These are phyloP conservation scores for Podospora fimiseda DNA, from an alignment of 495 filamentous ascomycete species.

Conservation along the genomic window DNA sequence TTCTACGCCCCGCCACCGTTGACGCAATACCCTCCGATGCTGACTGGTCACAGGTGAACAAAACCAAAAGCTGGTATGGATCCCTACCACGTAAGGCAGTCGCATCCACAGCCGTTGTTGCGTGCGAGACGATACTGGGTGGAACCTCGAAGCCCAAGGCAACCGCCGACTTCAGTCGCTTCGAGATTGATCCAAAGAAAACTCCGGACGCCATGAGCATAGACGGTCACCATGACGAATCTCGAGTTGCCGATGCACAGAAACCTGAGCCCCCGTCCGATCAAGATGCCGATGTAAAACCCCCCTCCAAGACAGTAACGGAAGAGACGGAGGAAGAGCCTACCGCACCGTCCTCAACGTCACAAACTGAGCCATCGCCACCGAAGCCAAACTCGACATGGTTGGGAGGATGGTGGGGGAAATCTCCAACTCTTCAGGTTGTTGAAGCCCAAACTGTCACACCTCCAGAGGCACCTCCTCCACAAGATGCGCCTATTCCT, in stretches of 20 bases:
- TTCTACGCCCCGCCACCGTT: neutral
- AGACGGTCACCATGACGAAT: neutral
- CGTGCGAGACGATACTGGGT: constrained; percentile 68
- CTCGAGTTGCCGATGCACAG: neutral
- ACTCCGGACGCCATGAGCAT: constrained; percentile 14
- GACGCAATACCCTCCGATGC: neutral
- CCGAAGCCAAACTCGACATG: constrained; percentile 41
- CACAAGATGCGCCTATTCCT: neutral
- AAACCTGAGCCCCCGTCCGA: constrained; percentile 8
- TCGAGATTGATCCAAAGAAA: constrained; percentile 32
- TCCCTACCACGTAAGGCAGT: constrained; percentile 69
- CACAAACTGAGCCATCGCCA: constrained; percentile 26
- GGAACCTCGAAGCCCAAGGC: constrained; percentile 35
- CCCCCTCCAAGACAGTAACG: constrained; percentile 4
- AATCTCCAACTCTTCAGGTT: constrained; percentile 17
- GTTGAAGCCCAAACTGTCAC: constrained; percentile 19
- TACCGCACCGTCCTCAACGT: constrained; percentile 6
- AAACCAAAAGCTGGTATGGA: constrained; percentile 57
- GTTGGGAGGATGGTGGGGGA: constrained; percentile 42
- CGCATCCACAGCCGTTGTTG: constrained; percentile 67
- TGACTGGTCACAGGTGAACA: constrained; percentile 39
- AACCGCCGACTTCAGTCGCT: constrained; percentile 41
- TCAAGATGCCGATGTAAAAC: constrained; percentile 3
- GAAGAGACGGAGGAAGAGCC: constrained; percentile 1
- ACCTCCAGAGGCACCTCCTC: constrained; percentile 13